These are phyloP conservation scores for Solanum infundibuliforme DNA, from an alignment of 257 asterid genomes.

Conservation along the genomic window DNA sequence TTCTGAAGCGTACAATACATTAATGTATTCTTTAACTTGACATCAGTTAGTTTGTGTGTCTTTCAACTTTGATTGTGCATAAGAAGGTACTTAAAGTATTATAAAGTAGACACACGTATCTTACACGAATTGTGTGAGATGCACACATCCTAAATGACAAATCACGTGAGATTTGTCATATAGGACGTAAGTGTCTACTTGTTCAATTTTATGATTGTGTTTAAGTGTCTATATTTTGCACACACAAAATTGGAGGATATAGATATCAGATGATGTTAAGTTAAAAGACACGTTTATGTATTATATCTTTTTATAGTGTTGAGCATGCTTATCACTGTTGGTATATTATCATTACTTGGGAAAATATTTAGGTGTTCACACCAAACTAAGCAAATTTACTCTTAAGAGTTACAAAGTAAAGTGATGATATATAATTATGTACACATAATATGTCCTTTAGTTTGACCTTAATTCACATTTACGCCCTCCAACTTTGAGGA, in stretches of 20 bases:
- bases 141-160: not conserved
- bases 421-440: not conserved
- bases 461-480: too few relatives aligned
- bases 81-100: not conserved
- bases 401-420: not conserved
- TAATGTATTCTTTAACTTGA: not conserved
- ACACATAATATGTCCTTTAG: not conserved
- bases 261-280: too few relatives aligned
- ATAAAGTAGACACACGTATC: not conserved
- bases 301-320: not conserved
- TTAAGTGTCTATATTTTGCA: not conserved
- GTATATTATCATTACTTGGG: not conserved
- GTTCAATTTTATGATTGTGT: not conserved
- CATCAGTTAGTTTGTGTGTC: not conserved
- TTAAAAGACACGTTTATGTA: too few relatives aligned
- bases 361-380: not conserved
- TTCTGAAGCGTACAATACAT: not conserved
- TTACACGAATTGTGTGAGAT: not conserved
- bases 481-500: not conserved
- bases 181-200: too few relatives aligned
- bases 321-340: not conserved
- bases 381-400: too few relatives aligned
- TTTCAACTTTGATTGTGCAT: not conserved
- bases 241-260: too few relatives aligned
- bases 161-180: not conserved